phyloP scores from a whole-genome alignment of 345 rosid genomes.

The Erysimum cheiranthoides region DNA sequence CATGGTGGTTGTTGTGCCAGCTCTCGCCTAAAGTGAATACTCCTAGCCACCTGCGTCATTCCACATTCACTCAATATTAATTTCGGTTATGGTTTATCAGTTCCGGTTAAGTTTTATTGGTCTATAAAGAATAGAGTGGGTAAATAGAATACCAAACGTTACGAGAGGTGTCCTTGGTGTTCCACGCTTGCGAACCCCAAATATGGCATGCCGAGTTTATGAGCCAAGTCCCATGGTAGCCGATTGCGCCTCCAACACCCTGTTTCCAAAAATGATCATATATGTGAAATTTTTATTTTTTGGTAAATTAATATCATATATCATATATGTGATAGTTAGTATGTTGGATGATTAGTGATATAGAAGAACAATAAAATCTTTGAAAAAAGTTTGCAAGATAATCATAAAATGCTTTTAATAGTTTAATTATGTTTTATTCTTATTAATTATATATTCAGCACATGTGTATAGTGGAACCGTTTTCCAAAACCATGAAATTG shows the following conservation, averaged over 20 bases:
- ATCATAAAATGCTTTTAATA: neutral
- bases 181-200: constrained; percentile 87
- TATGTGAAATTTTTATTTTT: no score
- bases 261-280: constrained; percentile 28
- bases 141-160: constrained; percentile 66
- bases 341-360: neutral
- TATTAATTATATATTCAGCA: neutral
- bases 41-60: constrained; percentile 74
- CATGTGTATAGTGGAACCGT: neutral
- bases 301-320: no score
- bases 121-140: neutral
- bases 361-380: neutral
- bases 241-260: constrained; percentile 69
- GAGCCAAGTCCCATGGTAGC: constrained; percentile 79
- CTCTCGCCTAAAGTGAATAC: constrained; percentile 84
- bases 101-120: neutral
- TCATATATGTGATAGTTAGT: neutral
- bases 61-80: neutral
- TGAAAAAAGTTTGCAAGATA: neutral
- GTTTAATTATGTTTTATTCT: neutral
- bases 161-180: constrained; percentile 77
- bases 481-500: no score
- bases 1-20: constrained; percentile 96
- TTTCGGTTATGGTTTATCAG: neutral
- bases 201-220: constrained; percentile 88